A percentile compares a stretch with the other conserved stretches of the same genome.
Evolutionary conservation across 306 rosid genomes (phyloP).

Genomic region (Gastrolobium villosum): DNA sequence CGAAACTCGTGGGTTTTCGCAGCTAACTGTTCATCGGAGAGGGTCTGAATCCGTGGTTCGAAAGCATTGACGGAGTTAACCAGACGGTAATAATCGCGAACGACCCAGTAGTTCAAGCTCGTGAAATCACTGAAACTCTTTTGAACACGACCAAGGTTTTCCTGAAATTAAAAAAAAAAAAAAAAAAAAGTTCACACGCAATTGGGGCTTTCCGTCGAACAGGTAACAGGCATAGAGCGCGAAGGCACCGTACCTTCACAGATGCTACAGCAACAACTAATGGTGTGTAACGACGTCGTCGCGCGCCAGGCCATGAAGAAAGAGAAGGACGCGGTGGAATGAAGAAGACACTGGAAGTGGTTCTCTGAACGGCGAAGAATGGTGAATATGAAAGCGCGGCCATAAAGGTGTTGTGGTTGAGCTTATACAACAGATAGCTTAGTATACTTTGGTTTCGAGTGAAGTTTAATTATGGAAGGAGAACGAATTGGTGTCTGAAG

Average conservation of each 20-base stretch:
- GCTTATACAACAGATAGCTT: not conserved
- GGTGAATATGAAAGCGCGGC: slow-evolving; percentile 51
- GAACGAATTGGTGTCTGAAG: not conserved
- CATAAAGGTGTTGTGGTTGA: slow-evolving; percentile 49
- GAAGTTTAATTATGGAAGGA: not conserved
- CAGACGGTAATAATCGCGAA: slow-evolving; percentile 80
- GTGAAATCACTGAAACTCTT: slow-evolving; percentile 71
- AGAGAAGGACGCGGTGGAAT: slow-evolving; percentile 44
- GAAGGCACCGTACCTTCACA: slow-evolving; percentile 70
- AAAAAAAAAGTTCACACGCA: not conserved
- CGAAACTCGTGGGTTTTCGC: slow-evolving; percentile 85
- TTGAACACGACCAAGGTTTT: slow-evolving; percentile 60
- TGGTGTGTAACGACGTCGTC: slow-evolving; percentile 53
- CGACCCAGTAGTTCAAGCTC: slow-evolving; percentile 88
- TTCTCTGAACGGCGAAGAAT: slow-evolving; percentile 48
- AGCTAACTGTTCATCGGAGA: slow-evolving; percentile 81
- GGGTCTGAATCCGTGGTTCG: slow-evolving; percentile 66
- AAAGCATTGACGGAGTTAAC: slow-evolving; percentile 79
- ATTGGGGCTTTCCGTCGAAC: slow-evolving; percentile 41
- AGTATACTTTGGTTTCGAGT: not conserved
- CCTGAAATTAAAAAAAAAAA: slow-evolving; percentile 58
- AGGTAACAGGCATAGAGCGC: slow-evolving; percentile 30
- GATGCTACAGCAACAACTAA: slow-evolving; percentile 35
- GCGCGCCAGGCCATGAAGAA: slow-evolving; percentile 42
- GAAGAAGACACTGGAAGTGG: slow-evolving; percentile 44